Percentiles rank a stretch among this genome's conserved stretches.
Conservation (phyloP, 305 asterid species). For the Andrographis paniculata region DNA sequence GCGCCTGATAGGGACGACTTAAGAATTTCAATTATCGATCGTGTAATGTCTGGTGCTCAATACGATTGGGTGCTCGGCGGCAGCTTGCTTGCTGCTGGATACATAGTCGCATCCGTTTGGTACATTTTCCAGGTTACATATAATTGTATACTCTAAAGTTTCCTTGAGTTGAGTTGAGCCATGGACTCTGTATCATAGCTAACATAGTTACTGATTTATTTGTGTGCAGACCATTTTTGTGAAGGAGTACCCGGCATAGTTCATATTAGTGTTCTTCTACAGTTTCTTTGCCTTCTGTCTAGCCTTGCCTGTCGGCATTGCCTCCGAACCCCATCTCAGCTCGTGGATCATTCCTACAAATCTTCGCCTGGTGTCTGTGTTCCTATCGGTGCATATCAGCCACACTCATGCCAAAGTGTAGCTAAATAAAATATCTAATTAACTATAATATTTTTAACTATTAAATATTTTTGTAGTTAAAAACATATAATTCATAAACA, state of each 20-base stretch:
- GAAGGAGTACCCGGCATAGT: slow-evolving; percentile 34
- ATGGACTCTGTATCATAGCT: too few species aligned
- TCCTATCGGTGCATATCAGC: slow-evolving; percentile 30
- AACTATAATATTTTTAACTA: too few species aligned
- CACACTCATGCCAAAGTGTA: too few species aligned
- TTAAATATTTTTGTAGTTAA: too few species aligned
- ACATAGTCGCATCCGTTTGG: slow-evolving; percentile 19
- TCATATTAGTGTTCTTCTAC: slow-evolving; percentile 22
- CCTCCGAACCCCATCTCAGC: slow-evolving; percentile 18
- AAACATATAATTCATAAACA: too few species aligned
- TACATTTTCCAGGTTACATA: slow-evolving; percentile 25
- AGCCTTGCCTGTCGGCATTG: slow-evolving; percentile 20
- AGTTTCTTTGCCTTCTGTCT: slow-evolving; percentile 11
- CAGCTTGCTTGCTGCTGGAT: slow-evolving; percentile 14
- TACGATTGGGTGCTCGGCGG: slow-evolving; percentile 30
- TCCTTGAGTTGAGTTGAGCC: too few species aligned
- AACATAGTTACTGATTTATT: too few species aligned
- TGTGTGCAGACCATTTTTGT: slow-evolving; percentile 18
- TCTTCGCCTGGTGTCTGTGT: slow-evolving; percentile 18
- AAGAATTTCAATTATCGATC: too few species aligned
- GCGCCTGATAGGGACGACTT: too few species aligned
- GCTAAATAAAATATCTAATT: too few species aligned
- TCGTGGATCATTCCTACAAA: slow-evolving; percentile 28
- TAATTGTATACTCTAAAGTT: neutral
- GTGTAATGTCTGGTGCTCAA: neutral